Conservation (phyloP, 1,284 basidiomycete species). For the Somion occarium region DNA sequence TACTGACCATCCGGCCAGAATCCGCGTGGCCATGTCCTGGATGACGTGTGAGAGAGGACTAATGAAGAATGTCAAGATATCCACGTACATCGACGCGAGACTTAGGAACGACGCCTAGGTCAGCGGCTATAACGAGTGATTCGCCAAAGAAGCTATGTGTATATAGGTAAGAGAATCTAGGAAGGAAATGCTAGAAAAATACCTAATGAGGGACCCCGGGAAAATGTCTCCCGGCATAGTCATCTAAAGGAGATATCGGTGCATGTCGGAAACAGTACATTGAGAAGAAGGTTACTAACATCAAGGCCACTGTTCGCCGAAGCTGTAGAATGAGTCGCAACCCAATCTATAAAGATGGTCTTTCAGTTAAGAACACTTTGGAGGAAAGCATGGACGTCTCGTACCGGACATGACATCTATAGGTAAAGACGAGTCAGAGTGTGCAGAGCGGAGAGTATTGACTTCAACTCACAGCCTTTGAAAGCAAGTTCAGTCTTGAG, state of each 20-base stretch:
- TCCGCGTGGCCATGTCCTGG: slow-evolving; percentile 58
- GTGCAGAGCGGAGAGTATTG: neutral
- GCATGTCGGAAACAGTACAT: neutral
- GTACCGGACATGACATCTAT: slow-evolving; percentile 21
- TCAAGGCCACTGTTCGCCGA: slow-evolving; percentile 60
- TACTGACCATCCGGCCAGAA: slow-evolving; percentile 53
- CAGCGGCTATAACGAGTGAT: neutral
- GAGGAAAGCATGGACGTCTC: neutral
- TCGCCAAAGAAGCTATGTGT: slow-evolving; percentile 2
- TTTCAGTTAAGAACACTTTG: no score
- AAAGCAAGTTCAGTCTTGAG: slow-evolving; percentile 70
- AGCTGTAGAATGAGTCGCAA: slow-evolving; percentile 29
- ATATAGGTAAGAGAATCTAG: neutral
- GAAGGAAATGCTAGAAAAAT: neutral
- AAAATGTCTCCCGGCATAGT: slow-evolving; percentile 51
- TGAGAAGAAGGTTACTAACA: slow-evolving; percentile 26
- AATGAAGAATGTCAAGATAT: neutral
- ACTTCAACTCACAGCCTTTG: slow-evolving; percentile 48
- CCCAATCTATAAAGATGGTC: slow-evolving; percentile 55
- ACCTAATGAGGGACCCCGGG: slow-evolving; percentile 11
- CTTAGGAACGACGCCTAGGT: neutral
- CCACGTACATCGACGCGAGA: slow-evolving; percentile 7
- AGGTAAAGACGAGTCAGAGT: neutral
- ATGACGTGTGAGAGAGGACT: neutral
- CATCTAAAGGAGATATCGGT: slow-evolving; percentile 38